Base-by-base conservation (phyloP, 805 yeast species). In the Hyphopichia homilentoma region DNA sequence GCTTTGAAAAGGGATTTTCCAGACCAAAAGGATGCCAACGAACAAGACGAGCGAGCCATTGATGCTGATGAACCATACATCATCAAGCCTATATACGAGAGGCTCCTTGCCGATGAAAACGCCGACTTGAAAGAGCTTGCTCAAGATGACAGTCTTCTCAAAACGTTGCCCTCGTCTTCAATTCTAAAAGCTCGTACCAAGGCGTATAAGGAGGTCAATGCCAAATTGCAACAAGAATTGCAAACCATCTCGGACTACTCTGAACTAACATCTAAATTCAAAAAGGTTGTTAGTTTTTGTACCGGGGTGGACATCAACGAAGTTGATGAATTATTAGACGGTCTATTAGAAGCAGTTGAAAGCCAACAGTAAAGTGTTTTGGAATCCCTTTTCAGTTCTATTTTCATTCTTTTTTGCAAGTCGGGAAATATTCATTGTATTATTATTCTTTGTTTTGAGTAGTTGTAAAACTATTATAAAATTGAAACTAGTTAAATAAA, bases 21-120 rank as follows among this genome's bases (percentile, higher is more conserved):
- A 25, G 48, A 70, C 73, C 45, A 79, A 74, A 40, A 75, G 11
- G 48, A 44, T 16, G 48, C 37, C 4, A 44, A 35, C 4, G 43
- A 34, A 11, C 47, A 84, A 12, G 75, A 75, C 40, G 75, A 76
- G 22, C 59, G 60, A 14, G 22, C 11, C 11, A 20, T 20, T 8
- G 7, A 84, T 56, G 90, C 95, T 0, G 97, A 89, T 58, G 90
- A 85, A 50, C 96, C 96, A n/a, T 90, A 86, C 57, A 71, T 83
- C 30, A 73, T 86, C 7, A 68, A 73, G 49, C 67, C 76, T 5
- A 66, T 84, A 9, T 80, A 73, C 48, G 72, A 76, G 24, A 70
- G 68, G 41, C 57, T 84, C n/a, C 29, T 48, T 3, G 47, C 49
- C 14, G 37, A 53, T 25, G 59, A 56, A 40, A 33, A 48, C 8